Evolutionary conservation across 2,329 filamentous ascomycete species (phyloP).

Genomic region (Fusarium zealandicum): DNA sequence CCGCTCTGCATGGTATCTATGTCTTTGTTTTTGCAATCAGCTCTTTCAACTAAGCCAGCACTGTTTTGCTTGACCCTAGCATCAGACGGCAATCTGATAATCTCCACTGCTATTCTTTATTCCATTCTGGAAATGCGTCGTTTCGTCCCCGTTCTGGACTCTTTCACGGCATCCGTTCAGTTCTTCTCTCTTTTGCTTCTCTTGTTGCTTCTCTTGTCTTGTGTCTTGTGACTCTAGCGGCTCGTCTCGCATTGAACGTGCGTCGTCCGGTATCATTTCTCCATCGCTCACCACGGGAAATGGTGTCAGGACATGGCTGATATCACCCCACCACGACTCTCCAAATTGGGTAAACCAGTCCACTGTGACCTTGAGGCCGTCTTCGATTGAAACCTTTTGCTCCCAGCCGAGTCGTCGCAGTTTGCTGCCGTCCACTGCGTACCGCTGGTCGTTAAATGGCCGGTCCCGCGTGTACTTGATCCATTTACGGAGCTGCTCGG

Average conservation of each 20-base stretch:
- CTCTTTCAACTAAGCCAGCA: background rate
- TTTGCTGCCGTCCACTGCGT: constrained; percentile 75
- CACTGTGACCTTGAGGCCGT: constrained; percentile 69
- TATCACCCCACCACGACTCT: constrained; percentile 76
- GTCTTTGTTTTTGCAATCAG: constrained; percentile 7
- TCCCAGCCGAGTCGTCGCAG: constrained; percentile 72
- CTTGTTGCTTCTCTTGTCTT: constrained; percentile 22
- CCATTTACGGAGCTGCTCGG: constrained; percentile 66
- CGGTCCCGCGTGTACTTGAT: constrained; percentile 79
- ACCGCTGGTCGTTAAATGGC: constrained; percentile 79
- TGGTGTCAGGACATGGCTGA: constrained; percentile 71
- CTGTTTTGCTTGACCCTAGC: background rate
- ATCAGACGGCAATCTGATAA: constrained; percentile 20
- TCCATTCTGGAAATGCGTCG: constrained; percentile 13
- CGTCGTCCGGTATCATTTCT: constrained; percentile 61
- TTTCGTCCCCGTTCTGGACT: constrained; percentile 13
- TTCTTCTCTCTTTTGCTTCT: constrained; percentile 19
- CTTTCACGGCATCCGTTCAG: constrained; percentile 15
- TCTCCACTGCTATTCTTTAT: constrained; percentile 8
- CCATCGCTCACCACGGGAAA: constrained; percentile 68
- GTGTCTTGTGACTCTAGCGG: constrained; percentile 40
- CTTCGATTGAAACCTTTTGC: constrained; percentile 69
- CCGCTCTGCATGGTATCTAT: constrained; percentile 31
- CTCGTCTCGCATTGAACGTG: constrained; percentile 46
- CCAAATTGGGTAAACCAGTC: constrained; percentile 74